phyloP scores from a whole-genome alignment of 495 filamentous ascomycete genomes.

The Terfezia claveryi region DNA sequence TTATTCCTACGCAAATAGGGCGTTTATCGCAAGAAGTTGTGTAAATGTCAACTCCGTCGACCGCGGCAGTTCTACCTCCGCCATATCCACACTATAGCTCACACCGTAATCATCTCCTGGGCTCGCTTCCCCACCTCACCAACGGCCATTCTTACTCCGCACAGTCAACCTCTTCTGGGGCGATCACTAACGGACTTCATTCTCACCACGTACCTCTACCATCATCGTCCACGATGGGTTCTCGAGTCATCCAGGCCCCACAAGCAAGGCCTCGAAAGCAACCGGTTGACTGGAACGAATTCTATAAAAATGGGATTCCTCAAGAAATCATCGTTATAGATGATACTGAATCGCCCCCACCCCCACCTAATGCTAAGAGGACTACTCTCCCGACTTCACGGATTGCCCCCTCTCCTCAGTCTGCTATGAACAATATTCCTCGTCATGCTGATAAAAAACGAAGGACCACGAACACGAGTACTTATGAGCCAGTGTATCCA shows the following conservation, averaged over 20 bases:
- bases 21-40: background rate
- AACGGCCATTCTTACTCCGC: conserved; percentile 7
- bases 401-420: conserved; percentile 6
- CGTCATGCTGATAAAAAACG: conserved; percentile 43
- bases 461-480: conserved; percentile 32
- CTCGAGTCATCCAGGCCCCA: conserved; percentile 8
- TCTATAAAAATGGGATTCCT: conserved; percentile 81
- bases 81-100: conserved; percentile 32
- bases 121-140: conserved; percentile 6
- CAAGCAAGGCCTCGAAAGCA: conserved; percentile 31
- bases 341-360: conserved; percentile 53
- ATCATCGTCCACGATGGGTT: conserved; percentile 8
- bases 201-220: conserved; percentile 22
- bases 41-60: conserved; percentile 46
- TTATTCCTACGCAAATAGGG: no score
- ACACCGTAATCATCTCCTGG: conserved; percentile 23
- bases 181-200: conserved; percentile 12
- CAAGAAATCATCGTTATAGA: conserved; percentile 93
- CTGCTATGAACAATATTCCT: conserved; percentile 19
- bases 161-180: conserved; percentile 11
- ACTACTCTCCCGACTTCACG: conserved; percentile 6
- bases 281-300: conserved; percentile 64
- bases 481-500: conserved; percentile 42
- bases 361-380: conserved; percentile 14
- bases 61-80: conserved; percentile 41